A percentile compares a stretch with the other conserved stretches of the same genome.
These are phyloP conservation scores for Fraxinus greggii DNA, from an alignment of 305 asterid genomes.

Conservation along the genomic window DNA sequence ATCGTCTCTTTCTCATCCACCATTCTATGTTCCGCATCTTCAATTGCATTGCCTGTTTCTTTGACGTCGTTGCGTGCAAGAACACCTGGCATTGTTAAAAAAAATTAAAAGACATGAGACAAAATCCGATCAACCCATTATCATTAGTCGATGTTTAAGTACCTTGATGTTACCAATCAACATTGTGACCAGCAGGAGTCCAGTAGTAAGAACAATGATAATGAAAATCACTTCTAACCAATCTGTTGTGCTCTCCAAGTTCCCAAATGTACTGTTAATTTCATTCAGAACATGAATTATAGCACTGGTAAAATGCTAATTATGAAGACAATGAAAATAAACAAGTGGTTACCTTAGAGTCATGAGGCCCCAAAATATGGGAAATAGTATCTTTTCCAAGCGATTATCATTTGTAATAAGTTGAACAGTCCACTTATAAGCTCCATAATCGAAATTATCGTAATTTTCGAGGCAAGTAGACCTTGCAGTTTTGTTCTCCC, in stretches of 20 bases:
- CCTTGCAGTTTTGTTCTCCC: slow-evolving; percentile 52
- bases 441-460: slow-evolving; percentile 71
- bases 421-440: slow-evolving; percentile 94
- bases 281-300: slow-evolving; percentile 4
- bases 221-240: slow-evolving; percentile 91
- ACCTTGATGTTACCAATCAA: slow-evolving; percentile 98
- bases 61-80: slow-evolving; percentile 92
- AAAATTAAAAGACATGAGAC: neutral
- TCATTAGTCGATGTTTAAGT: neutral
- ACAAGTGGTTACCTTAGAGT: slow-evolving; percentile 59
- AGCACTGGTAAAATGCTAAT: neutral
- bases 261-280: slow-evolving; percentile 76
- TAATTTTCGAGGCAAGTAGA: slow-evolving; percentile 51
- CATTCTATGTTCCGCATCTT: slow-evolving; percentile 94
- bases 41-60: slow-evolving; percentile 93
- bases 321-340: neutral
- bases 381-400: slow-evolving; percentile 81
- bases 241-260: slow-evolving; percentile 96
- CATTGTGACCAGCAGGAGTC: slow-evolving; percentile 90
- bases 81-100: slow-evolving; percentile 48
- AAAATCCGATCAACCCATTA: neutral
- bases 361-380: slow-evolving; percentile 99
- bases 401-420: slow-evolving; percentile 78
- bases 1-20: slow-evolving; percentile 93
- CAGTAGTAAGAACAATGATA: slow-evolving; percentile 83